A percentile compares a stretch with the other conserved stretches of the same genome.
These are phyloP conservation scores for Naganishia cerealis DNA, from an alignment of 1,284 basidiomycete genomes.

Conservation along the genomic window DNA sequence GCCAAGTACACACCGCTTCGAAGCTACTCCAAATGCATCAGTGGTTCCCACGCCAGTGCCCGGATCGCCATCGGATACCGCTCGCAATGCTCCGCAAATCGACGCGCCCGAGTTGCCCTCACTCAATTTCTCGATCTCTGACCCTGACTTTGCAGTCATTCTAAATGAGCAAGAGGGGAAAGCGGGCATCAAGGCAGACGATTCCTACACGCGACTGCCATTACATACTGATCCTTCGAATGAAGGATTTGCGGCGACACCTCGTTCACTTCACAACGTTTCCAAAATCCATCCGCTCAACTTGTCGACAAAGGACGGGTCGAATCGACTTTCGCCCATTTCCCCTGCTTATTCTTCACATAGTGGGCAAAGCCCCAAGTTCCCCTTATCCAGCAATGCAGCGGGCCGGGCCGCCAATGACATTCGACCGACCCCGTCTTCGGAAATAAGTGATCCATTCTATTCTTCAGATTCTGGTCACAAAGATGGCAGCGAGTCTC, in stretches of 20 bases:
- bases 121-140: constrained; percentile 53
- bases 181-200: background rate
- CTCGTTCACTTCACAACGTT: background rate
- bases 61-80: too few species aligned
- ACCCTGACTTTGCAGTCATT: constrained; percentile 54
- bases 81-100: constrained; percentile 43
- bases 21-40: background rate
- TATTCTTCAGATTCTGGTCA: constrained; percentile 38
- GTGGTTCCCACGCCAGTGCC: background rate
- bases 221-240: background rate
- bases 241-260: background rate
- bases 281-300: constrained; percentile 22
- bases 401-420: background rate
- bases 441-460: constrained; percentile 33
- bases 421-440: constrained; percentile 18
- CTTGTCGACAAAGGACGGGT: constrained; percentile 8
- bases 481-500: constrained; percentile 36
- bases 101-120: constrained; percentile 49
- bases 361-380: background rate
- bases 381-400: background rate
- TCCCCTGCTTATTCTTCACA: constrained; percentile 14
- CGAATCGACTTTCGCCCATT: constrained; percentile 13
- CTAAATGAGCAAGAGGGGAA: constrained; percentile 46
- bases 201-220: background rate
- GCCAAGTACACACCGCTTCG: background rate